Evolutionary conservation across 2,329 filamentous ascomycete genomes (phyloP).

Genomic region (Colletotrichum gloeosporioides): DNA sequence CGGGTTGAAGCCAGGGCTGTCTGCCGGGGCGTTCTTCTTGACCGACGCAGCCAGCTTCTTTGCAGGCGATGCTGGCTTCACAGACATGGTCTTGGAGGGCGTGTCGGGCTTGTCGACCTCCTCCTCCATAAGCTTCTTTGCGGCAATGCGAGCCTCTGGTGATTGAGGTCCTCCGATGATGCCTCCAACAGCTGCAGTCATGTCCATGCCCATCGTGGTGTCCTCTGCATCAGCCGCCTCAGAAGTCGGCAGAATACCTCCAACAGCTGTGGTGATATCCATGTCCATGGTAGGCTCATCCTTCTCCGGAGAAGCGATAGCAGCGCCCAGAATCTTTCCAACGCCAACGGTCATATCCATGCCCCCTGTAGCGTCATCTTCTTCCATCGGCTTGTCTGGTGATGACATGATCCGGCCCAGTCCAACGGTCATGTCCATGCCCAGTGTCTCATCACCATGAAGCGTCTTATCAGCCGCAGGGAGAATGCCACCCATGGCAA

Average conservation of each 20-base stretch:
- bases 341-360: slow-evolving; percentile 65
- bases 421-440: slow-evolving; percentile 72
- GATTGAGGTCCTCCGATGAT: slow-evolving; percentile 55
- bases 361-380: slow-evolving; percentile 53
- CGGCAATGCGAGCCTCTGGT: slow-evolving; percentile 47
- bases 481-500: slow-evolving; percentile 61
- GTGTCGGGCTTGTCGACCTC: slow-evolving; percentile 58
- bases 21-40: slow-evolving; percentile 28
- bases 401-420: slow-evolving; percentile 55
- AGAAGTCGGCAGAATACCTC: slow-evolving; percentile 53
- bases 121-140: slow-evolving; percentile 64
- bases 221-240: slow-evolving; percentile 34
- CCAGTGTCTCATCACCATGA: slow-evolving; percentile 50
- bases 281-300: slow-evolving; percentile 44
- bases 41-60: slow-evolving; percentile 32
- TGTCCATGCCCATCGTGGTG: slow-evolving; percentile 68
- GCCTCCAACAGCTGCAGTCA: slow-evolving; percentile 67
- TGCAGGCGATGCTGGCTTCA: slow-evolving; percentile 40
- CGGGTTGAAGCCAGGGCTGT: slow-evolving; percentile 61
- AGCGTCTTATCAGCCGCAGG: slow-evolving; percentile 26
- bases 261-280: slow-evolving; percentile 68
- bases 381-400: slow-evolving; percentile 48
- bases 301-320: slow-evolving; percentile 18
- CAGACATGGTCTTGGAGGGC: slow-evolving; percentile 43
- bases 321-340: slow-evolving; percentile 43